A percentile compares a stretch with the other conserved stretches of the same genome.
Conservation (phyloP, 305 asterid genomes). For the Ajuga reptans region DNA sequence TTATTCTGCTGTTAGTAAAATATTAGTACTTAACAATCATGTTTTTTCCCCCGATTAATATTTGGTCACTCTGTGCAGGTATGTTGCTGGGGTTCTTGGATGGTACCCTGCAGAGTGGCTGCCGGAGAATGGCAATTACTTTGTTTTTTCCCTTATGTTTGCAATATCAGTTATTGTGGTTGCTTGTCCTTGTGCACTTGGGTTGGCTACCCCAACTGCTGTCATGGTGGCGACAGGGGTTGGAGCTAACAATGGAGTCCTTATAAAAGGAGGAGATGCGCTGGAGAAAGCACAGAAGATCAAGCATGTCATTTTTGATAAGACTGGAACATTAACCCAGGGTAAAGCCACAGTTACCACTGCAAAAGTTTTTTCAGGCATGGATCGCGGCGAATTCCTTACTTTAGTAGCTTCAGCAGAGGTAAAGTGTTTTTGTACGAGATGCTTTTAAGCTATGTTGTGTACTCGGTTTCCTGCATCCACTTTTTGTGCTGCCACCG, state of each 20-base stretch:
- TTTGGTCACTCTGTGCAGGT: conserved; percentile 40
- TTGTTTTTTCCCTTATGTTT: conserved; percentile 94
- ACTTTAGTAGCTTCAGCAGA: conserved; percentile 95
- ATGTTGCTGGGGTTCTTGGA: conserved; percentile 72
- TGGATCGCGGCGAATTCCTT: conserved; percentile 92
- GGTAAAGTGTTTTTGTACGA: conserved; percentile 37
- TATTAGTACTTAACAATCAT: not conserved
- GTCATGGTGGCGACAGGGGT: conserved; percentile 99
- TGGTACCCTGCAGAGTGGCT: conserved; percentile 83
- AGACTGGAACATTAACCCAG: conserved; percentile 96
- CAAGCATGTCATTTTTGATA: conserved; percentile 77
- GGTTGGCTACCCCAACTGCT: conserved; percentile 99
- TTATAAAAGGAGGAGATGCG: conserved; percentile 97
- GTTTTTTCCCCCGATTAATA: not conserved
- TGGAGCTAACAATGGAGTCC: conserved; percentile 97
- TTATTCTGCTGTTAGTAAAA: conserved; percentile 6
- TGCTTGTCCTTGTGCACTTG: conserved; percentile 99
- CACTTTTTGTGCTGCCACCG: not conserved
- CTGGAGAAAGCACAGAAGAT: conserved; percentile 92
- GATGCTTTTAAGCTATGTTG: conserved; percentile 8
- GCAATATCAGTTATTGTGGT: conserved; percentile 90
- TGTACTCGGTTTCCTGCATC: not conserved
- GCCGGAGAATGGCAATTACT: conserved; percentile 69
- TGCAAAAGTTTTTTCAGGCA: conserved; percentile 68
- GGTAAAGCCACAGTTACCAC: conserved; percentile 89